Base-by-base conservation (phyloP, 148 eudicot genomes). In the Camellia sinensis region DNA sequence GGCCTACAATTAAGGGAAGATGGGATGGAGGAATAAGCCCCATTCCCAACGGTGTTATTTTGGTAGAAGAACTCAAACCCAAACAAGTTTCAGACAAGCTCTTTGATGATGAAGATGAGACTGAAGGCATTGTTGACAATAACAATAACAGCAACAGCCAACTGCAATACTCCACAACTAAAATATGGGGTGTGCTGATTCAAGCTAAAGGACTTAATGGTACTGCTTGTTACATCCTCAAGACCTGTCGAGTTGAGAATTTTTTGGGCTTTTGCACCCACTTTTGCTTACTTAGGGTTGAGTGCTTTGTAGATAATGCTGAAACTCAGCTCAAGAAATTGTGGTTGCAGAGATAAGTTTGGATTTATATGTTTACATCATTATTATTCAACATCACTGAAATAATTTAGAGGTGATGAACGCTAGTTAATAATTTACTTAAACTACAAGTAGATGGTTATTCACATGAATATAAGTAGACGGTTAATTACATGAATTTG, bases 101-200 rank as follows among this genome's bases (percentile, higher is more conserved):
- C 37, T 29, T 44, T 8, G 71, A 71, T 17, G 71, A 63, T 10
- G 76, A 79, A 15, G 29, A 50, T 43, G 2, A 29, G 1, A 29
- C 37, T 29, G 0, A 29, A 29, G 54, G 44, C 40, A 74, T 3
- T 29, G 1, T 29, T 29, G 37, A 29, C 37, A 1, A 29, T 29
- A 29, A 29, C 1, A 29, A 29, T 29, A 29, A 29, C 37, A 29
- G 37, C 46, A 64, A 11, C 75, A 53, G 4, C 43, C 74, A 73
- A 64, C 65, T 83, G 22, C 7, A 29, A 29, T 29, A 71, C 4
- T 56, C 85, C 5, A 14, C 85, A 61, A 82, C 80, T 3, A 87
- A 78, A 79, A 29, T 81, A 50, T 89, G 87, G 90, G 92, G 92
- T 15, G 72, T 89, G 17, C 71, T 86, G 15, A 86, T 86, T 61